phyloP scores from a whole-genome alignment of 1,284 basidiomycete genomes.

The Fomitopsis palustris region DNA sequence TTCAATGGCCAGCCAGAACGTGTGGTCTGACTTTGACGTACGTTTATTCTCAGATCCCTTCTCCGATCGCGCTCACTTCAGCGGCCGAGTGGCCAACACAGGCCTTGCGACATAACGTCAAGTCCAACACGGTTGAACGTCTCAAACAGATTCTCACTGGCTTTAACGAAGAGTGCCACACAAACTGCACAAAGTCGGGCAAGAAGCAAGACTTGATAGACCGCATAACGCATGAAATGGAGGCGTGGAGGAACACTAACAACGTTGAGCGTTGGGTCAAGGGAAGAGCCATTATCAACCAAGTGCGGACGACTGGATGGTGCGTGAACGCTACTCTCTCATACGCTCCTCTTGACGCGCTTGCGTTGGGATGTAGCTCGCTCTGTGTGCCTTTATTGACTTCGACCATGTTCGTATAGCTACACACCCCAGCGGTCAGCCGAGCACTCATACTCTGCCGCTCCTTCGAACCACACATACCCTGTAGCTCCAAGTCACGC shows the following conservation, averaged over 20 bases:
- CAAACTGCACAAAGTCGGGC: slow-evolving; percentile 69
- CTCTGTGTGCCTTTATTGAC: not conserved
- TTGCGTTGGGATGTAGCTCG: not conserved
- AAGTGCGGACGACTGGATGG: slow-evolving; percentile 58
- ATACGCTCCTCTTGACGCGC: not conserved
- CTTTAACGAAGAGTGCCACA: slow-evolving; percentile 71
- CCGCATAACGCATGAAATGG: slow-evolving; percentile 54
- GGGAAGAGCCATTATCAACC: slow-evolving; percentile 57
- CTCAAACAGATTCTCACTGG: slow-evolving; percentile 73
- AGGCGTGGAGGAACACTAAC: slow-evolving; percentile 52
- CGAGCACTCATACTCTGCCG: slow-evolving; percentile 14
- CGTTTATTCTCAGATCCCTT: slow-evolving; percentile 20
- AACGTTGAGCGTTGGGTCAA: slow-evolving; percentile 61
- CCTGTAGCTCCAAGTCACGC: slow-evolving; percentile 7
- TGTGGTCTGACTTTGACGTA: slow-evolving; percentile 64
- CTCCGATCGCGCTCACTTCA: slow-evolving; percentile 3
- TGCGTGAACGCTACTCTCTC: slow-evolving; percentile 36
- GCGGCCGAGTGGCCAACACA: slow-evolving; percentile 22
- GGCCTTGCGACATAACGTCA: slow-evolving; percentile 45
- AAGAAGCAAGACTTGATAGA: slow-evolving; percentile 84
- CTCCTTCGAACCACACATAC: slow-evolving; percentile 12
- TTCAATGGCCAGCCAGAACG: slow-evolving; percentile 44
- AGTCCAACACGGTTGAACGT: slow-evolving; percentile 68
- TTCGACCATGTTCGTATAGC: not conserved
- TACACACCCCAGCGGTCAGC: slow-evolving; percentile 3